These are phyloP conservation scores for Hemisphaericaspora subhashii DNA, from an alignment of 1,139 yeast genomes.

Conservation along the genomic window DNA sequence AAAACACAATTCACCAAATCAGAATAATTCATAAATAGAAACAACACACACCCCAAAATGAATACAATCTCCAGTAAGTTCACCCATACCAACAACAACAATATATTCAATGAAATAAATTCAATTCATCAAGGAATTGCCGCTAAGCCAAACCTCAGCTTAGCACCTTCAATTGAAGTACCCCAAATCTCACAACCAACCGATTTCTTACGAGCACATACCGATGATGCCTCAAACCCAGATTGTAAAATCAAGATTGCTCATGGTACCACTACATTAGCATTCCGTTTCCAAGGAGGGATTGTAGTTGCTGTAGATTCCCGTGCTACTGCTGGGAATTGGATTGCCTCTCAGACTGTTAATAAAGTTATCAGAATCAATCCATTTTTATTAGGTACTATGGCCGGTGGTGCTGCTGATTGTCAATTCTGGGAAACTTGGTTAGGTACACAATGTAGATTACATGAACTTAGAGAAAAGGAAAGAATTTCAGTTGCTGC, in stretches of 20 bases:
- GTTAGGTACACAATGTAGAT: slow-evolving; percentile 95
- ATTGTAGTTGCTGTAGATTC: slow-evolving; percentile 96
- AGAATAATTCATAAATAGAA: too few relatives aligned
- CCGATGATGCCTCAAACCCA: slow-evolving; percentile 89
- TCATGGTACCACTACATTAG: slow-evolving; percentile 97
- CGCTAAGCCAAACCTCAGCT: slow-evolving; percentile 28
- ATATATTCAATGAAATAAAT: slow-evolving; percentile 30
- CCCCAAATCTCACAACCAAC: slow-evolving; percentile 92
- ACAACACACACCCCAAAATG: slow-evolving; percentile 25
- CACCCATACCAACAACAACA: slow-evolving; percentile 32
- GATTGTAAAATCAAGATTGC: slow-evolving; percentile 95
- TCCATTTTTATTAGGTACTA: slow-evolving; percentile 91
- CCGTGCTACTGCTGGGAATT: slow-evolving; percentile 96
- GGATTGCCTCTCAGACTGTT: slow-evolving; percentile 98
- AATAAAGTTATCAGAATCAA: slow-evolving; percentile 96
- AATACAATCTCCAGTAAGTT: slow-evolving; percentile 43
- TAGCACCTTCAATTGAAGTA: slow-evolving; percentile 68
- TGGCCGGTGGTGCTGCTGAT: slow-evolving; percentile 99
- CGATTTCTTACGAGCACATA: slow-evolving; percentile 95
- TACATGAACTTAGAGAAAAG: slow-evolving; percentile 91
- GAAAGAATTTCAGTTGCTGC: slow-evolving; percentile 96
- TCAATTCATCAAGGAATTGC: slow-evolving; percentile 25
- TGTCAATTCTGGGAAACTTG: slow-evolving; percentile 99
- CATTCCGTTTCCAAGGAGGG: slow-evolving; percentile 95
- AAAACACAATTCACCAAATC: background rate